Evolutionary conservation across 208 protist species (phyloP), one percentile per base, ranked within the genome.

Genomic region (Trypanosoma rangeli): DNA sequence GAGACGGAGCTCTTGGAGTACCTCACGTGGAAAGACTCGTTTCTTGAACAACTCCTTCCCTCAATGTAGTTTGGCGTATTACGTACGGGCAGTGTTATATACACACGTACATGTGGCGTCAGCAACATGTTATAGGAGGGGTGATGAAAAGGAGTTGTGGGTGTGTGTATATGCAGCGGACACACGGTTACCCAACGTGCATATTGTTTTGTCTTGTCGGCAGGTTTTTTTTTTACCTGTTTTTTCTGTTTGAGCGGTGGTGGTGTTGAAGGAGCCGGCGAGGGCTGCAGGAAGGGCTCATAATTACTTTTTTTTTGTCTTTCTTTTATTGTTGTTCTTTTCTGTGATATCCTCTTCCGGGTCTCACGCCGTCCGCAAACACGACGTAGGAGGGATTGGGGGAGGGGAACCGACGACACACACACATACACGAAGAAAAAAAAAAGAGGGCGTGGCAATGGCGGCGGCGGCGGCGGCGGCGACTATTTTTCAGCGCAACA

Each of bases 401-500:
- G 15, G 13, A 20, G 8, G 12, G 15, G 13, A 46, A 46, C 13
- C 42, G 1, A 5, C 8, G 15, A 22, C 7, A 58, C 35, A 37
- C 2, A 35, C 65, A 58, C 33, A 31, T 33, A 31, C 33, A 59
- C 61, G 52, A 54, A 7, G 53, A 18, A 49, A 9, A 50, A n/a
- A n/a, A 56, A 49, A 15, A 71, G 35, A 65, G 26, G 37, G 65
- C 69, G 49, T 60, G 33, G 61, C 39, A 12, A 91, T 85, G 76
- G n/a, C 16, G 18, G 4, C 18, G 20, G 49, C 16, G 18, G 49
- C 49, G 15, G 15, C 82, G 1, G 66, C 84, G 1, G 79, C 83
- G 20, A 87, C 84, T 1, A 61, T 89, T 20, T 96, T 96, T 71
- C 86, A 94, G 79, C 85, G 87, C 70, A 93, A 92, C 76, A 92